Evolutionary conservation across 176 grass and related monocot species (phyloP).

Genomic region (Poa annua): DNA sequence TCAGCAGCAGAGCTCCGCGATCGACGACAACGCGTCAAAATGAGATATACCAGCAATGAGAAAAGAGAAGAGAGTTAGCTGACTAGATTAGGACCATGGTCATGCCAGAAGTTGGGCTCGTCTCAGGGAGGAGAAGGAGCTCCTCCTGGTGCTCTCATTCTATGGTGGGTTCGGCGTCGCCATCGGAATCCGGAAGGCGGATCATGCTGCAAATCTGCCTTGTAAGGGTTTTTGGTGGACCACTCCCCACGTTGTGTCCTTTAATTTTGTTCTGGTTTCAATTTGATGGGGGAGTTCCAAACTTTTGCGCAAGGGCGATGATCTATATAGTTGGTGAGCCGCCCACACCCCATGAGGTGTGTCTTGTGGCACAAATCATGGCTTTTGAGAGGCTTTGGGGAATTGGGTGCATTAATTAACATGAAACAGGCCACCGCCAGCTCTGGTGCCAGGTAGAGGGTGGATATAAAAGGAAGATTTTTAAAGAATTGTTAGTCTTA

Average conservation of each 20-base stretch:
- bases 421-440: slow-evolving; percentile 42
- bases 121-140: slow-evolving; percentile 52
- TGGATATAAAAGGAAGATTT: slow-evolving; percentile 14
- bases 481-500: background rate
- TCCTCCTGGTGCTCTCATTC: slow-evolving; percentile 34
- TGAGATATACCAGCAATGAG: slow-evolving; percentile 16
- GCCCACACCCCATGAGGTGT: slow-evolving; percentile 43
- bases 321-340: slow-evolving; percentile 46
- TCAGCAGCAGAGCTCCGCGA: background rate
- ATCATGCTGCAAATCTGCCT: slow-evolving; percentile 62
- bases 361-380: slow-evolving; percentile 55
- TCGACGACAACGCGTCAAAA: slow-evolving; percentile 20
- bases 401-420: slow-evolving; percentile 29
- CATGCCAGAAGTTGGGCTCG: slow-evolving; percentile 39
- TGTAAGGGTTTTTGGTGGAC: slow-evolving; percentile 69
- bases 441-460: slow-evolving; percentile 53
- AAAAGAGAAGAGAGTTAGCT: background rate
- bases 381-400: slow-evolving; percentile 24
- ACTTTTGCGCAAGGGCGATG: slow-evolving; percentile 33
- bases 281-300: slow-evolving; percentile 28
- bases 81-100: slow-evolving; percentile 44
- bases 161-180: slow-evolving; percentile 24
- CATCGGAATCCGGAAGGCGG: slow-evolving; percentile 53
- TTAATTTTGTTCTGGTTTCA: slow-evolving; percentile 40
- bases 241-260: slow-evolving; percentile 38